Conservation (phyloP, 106 monocot species). For the Gastrodia elata region DNA sequence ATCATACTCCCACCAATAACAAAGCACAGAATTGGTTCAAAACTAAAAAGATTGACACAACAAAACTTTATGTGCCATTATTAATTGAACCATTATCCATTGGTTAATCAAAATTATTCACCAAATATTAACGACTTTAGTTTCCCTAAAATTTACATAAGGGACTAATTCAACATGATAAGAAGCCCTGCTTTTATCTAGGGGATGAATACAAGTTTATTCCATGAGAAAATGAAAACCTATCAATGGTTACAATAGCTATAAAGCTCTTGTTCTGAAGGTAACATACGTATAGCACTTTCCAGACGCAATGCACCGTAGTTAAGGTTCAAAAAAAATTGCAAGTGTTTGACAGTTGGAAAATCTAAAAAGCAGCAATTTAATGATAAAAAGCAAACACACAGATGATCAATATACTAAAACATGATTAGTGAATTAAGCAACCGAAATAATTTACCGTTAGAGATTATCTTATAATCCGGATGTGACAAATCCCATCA, state of each 20-base stretch:
- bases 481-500: too few relatives aligned
- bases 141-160: conserved; percentile 6
- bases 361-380: too few relatives aligned
- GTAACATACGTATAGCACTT: background rate
- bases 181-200: background rate
- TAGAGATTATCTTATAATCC: background rate
- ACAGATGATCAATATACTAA: too few relatives aligned
- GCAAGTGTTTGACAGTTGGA: too few relatives aligned
- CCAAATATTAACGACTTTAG: background rate
- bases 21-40: background rate
- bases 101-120: background rate
- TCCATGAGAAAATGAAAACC: background rate
- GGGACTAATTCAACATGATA: background rate
- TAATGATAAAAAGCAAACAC: too few relatives aligned
- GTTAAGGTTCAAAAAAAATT: too few relatives aligned
- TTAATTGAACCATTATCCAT: conserved; percentile 24
- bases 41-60: background rate
- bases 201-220: background rate
- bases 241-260: background rate
- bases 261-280: background rate
- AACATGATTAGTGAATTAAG: background rate
- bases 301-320: background rate
- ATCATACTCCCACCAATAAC: background rate
- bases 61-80: conserved; percentile 6
- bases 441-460: background rate